phyloP scores from a whole-genome alignment of 148 eudicot genomes.

The Amaranthus palmeri region DNA sequence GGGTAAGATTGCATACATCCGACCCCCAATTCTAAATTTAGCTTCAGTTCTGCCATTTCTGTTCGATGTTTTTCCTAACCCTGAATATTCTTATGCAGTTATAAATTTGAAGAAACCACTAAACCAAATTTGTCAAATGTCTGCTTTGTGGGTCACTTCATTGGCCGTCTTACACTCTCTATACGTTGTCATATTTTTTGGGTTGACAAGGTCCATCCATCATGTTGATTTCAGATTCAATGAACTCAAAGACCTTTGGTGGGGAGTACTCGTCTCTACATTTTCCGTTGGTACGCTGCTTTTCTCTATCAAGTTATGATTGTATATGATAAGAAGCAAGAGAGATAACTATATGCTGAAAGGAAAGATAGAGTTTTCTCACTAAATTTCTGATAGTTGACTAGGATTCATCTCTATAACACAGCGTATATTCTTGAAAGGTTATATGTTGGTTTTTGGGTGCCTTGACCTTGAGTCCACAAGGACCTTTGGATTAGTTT shows the following conservation, averaged over 20 bases:
- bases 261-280: constrained; percentile 65
- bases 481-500: too few species aligned
- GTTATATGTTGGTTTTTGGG: too few species aligned
- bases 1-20: too few species aligned
- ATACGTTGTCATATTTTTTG: constrained; percentile 65
- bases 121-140: constrained; percentile 71
- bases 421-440: neutral
- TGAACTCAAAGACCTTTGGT: constrained; percentile 93
- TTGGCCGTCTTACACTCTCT: constrained; percentile 50
- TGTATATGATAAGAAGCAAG: neutral
- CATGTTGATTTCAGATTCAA: constrained; percentile 82
- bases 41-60: neutral
- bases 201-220: constrained; percentile 58
- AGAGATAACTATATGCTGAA: neutral
- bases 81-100: constrained; percentile 37
- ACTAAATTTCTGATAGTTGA: neutral
- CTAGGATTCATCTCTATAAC: neutral
- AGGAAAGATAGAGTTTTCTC: neutral
- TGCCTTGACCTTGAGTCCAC: too few species aligned
- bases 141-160: constrained; percentile 59
- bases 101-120: constrained; percentile 56
- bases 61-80: neutral
- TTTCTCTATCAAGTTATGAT: neutral
- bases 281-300: constrained; percentile 54
- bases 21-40: too few species aligned